Evolutionary conservation across 768 basidiomycete species (phyloP).

Genomic region (Tubosaeta sp.): DNA sequence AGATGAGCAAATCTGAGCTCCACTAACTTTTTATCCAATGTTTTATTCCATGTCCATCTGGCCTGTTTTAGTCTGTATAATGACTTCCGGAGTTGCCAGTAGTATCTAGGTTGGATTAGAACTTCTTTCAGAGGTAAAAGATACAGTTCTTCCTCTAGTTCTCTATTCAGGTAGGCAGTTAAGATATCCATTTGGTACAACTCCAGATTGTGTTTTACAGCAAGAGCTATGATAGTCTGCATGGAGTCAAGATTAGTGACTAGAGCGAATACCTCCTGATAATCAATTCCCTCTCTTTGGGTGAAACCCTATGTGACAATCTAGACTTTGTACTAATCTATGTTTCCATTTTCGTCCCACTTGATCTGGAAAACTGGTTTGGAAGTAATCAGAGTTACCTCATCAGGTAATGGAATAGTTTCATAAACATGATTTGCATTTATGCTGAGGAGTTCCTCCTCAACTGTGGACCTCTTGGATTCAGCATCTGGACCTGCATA

Average conservation of each 20-base stretch:
- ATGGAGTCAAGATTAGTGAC: constrained; percentile 5
- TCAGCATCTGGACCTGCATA: neutral
- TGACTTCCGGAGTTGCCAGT: no score
- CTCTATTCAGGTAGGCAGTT: neutral
- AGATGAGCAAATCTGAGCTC: no score
- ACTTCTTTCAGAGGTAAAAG: no score
- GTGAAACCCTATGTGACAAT: constrained; percentile 1
- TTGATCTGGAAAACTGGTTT: constrained; percentile 1
- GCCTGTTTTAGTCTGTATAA: no score
- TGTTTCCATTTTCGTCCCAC: neutral
- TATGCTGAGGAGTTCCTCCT: neutral
- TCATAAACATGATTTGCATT: constrained; percentile 4
- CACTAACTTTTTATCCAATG: no score
- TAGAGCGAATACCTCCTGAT: constrained; percentile 2
- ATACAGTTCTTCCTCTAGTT: no score
- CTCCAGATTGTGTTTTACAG: neutral
- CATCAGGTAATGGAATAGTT: neutral
- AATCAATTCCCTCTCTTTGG: neutral
- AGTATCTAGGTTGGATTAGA: no score
- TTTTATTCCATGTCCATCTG: no score
- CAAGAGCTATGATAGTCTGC: neutral
- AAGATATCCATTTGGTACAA: constrained; percentile 3
- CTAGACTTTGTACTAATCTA: neutral
- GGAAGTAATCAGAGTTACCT: neutral
- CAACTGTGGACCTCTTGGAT: neutral